Base-by-base conservation (phyloP, 345 rosid species). In the Linum trigynum region DNA sequence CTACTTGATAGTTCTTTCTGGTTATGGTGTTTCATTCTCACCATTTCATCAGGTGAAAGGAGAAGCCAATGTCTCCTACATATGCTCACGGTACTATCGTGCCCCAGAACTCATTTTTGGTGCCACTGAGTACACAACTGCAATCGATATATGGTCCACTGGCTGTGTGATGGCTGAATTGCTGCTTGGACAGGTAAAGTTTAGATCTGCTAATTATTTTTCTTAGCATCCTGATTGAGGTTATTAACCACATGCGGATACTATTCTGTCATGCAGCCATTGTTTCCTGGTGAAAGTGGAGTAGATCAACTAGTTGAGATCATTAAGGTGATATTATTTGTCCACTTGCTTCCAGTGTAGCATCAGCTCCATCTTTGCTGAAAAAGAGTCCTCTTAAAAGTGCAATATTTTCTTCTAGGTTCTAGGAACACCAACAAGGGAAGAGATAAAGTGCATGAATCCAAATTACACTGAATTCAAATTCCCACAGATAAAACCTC, bases 371-470 rank as follows among this genome's bases (percentile, higher is more conserved):
- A 23, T 48, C 2, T 48, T 10, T 48, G 53, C 12, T 23, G 32
- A 23, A 23, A 23, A 23, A 23, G 9, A 41, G 45, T 7, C 14
- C 14, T 48, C 15, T 48, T 9, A 57, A 17, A 37, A 10, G 38
- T 57, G 12, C 11, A 37, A 17, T 32, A 32, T 17, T 17, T 8
- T 17, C 38, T 57, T 57, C 11, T 57, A 90, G 97, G 94, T 90
- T 69, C 74, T 92, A 76, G 98, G 98, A 63, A 92, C 97, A 51
- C 98, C 98, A 64, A 92, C 98, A 55, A 77, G 96, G 67, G 98
- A 92, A 75, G 97, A 92, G 80, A 92, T 92, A 71, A 92, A 92
- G 77, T 92, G 98, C 84, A 92, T 92, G 98, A 92, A 92, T 73
- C 96, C 97, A 39, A 90, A 86, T 74, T 92, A 92, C 68, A 92